Percentiles rank a stretch among this genome's conserved stretches.
Conservation (phyloP, 75 land plant species). For the Chamaecyparis obtusa region DNA sequence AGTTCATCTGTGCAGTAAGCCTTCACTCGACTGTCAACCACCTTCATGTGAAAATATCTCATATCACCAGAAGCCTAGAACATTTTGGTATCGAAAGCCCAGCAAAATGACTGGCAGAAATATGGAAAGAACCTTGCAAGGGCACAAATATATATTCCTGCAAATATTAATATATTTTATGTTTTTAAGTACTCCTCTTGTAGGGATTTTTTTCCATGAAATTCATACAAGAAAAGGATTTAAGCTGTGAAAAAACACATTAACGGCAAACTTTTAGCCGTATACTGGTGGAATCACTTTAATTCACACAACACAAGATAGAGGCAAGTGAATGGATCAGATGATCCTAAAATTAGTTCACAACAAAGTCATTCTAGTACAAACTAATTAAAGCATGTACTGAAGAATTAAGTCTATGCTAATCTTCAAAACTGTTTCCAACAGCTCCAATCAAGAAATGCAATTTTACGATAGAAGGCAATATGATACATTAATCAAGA, state of each 20-base stretch:
- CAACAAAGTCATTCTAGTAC: not conserved
- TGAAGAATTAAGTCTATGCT: not conserved
- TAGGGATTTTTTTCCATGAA: not conserved
- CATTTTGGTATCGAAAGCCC: not conserved
- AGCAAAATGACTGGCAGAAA: not conserved
- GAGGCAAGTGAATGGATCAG: not conserved
- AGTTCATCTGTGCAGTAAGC: not conserved
- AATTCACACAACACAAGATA: not conserved
- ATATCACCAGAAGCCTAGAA: not conserved
- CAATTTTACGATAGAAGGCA: not conserved
- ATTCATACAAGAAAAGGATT: not conserved
- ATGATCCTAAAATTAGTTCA: not conserved
- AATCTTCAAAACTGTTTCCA: not conserved
- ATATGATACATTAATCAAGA: not conserved
- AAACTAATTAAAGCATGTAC: not conserved
- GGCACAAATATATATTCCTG: not conserved
- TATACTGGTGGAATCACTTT: not conserved
- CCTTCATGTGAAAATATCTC: not conserved
- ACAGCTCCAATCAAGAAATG: not conserved
- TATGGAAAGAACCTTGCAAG: not conserved
- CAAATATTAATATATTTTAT: not conserved
- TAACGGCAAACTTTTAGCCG: not conserved
- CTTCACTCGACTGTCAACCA: not conserved
- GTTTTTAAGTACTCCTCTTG: not conserved
- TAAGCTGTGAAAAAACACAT: not conserved